Conservation (phyloP, 495 filamentous ascomycete species). For the Neurospora sp. region DNA sequence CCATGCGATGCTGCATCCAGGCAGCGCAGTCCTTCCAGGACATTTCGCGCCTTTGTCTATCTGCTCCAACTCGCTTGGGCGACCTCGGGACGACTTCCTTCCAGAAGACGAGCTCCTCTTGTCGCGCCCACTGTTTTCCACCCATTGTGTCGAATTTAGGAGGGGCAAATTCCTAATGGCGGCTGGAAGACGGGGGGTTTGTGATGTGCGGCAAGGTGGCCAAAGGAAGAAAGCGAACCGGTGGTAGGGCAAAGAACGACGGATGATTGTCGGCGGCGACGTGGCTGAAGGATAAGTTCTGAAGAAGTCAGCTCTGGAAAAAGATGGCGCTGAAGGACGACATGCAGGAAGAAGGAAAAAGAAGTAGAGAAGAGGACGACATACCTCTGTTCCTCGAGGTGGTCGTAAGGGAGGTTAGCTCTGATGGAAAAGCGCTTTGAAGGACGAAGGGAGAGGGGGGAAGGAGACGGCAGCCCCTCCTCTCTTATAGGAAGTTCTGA, state of each 20-base stretch:
- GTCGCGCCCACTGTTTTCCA: conserved; percentile 27
- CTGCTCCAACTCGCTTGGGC: conserved; percentile 22
- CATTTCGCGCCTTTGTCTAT: conserved; percentile 14
- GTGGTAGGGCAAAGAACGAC: neutral
- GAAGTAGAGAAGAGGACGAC: neutral
- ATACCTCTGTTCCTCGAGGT: neutral
- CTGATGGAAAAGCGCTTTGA: neutral
- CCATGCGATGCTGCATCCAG: conserved; percentile 24
- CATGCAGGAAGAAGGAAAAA: neutral
- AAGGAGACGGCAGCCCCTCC: neutral
- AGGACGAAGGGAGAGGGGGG: neutral
- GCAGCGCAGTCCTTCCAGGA: conserved; percentile 22
- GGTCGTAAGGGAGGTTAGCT: neutral
- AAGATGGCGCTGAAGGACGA: neutral
- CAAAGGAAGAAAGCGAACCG: neutral
- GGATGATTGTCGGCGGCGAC: neutral
- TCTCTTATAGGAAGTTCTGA: neutral
- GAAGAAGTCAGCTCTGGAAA: neutral
- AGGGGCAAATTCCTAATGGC: neutral
- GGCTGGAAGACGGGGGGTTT: neutral
- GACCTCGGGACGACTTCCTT: conserved; percentile 22
- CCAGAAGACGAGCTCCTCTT: conserved; percentile 36
- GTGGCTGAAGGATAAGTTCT: neutral
- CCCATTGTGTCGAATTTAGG: conserved; percentile 21
- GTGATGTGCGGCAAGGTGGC: neutral